Conservation (phyloP, 495 filamentous ascomycete species). For the Tuber magnatum region DNA sequence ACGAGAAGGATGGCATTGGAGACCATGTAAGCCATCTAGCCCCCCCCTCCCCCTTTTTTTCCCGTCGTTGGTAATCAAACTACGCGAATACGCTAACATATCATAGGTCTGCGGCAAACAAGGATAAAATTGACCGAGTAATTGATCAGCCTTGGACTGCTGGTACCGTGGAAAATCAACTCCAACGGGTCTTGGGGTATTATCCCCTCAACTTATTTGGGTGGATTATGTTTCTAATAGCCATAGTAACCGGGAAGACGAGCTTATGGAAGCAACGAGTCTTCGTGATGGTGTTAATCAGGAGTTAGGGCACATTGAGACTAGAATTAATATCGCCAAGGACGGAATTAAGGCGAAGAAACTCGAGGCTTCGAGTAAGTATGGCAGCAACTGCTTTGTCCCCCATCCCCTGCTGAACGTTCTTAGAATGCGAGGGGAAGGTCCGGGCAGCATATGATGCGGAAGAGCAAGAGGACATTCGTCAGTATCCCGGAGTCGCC, state of each 20-base stretch:
- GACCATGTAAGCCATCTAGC: constrained; percentile 50
- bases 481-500: constrained; percentile 34
- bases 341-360: constrained; percentile 57
- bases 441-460: constrained; percentile 31
- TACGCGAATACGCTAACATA: constrained; percentile 6
- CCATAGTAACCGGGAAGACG: constrained; percentile 37
- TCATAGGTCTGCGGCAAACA: constrained; percentile 56
- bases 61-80: background rate
- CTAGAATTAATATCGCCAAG: constrained; percentile 59
- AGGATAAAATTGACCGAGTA: constrained; percentile 56
- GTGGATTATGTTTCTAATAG: background rate
- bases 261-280: constrained; percentile 54
- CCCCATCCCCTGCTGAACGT: constrained; percentile 4
- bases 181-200: constrained; percentile 57
- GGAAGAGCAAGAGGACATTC: constrained; percentile 25
- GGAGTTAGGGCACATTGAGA: constrained; percentile 71
- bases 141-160: constrained; percentile 61
- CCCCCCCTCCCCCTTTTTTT: background rate
- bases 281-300: constrained; percentile 61
- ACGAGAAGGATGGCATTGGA: constrained; percentile 63
- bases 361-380: constrained; percentile 52
- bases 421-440: constrained; percentile 29
- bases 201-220: background rate
- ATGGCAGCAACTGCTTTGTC: background rate
- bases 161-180: constrained; percentile 62